Evolutionary conservation across 768 basidiomycete genomes (phyloP).

Genomic region (Collybia nuda): DNA sequence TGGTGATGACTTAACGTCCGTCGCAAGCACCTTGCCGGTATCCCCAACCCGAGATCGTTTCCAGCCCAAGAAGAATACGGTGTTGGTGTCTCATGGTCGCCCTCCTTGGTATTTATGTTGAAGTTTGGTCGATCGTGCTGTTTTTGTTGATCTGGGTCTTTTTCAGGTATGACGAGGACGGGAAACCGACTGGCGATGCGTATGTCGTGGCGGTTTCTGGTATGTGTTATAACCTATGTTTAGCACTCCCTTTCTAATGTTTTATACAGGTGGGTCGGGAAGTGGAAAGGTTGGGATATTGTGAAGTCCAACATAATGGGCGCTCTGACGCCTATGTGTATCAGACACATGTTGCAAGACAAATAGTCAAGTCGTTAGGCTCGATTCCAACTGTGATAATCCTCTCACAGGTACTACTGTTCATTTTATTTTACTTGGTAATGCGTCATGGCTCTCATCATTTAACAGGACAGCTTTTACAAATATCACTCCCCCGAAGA

Average conservation of each 20-base stretch:
- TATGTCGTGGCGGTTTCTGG: conserved; percentile 87
- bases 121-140: background rate
- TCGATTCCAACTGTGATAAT: conserved; percentile 88
- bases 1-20: conserved; percentile 13
- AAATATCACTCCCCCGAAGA: conserved; percentile 78
- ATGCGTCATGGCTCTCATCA: conserved; percentile 1
- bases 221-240: conserved; percentile 25
- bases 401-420: conserved; percentile 82
- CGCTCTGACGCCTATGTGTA: conserved; percentile 3
- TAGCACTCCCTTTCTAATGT: background rate
- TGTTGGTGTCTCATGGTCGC: conserved; percentile 81
- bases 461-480: conserved; percentile 88
- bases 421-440: conserved; percentile 2
- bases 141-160: conserved; percentile 4
- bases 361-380: conserved; percentile 79
- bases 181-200: conserved; percentile 65
- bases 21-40: conserved; percentile 2
- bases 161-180: conserved; percentile 76
- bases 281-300: conserved; percentile 70
- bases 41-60: conserved; percentile 20
- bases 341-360: conserved; percentile 83
- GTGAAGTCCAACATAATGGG: background rate
- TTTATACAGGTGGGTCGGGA: conserved; percentile 68
- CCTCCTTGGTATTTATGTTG: conserved; percentile 65
- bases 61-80: conserved; percentile 66